These are phyloP conservation scores for Crithidia mellificae DNA, from an alignment of 208 protist species.

Conservation along the genomic window DNA sequence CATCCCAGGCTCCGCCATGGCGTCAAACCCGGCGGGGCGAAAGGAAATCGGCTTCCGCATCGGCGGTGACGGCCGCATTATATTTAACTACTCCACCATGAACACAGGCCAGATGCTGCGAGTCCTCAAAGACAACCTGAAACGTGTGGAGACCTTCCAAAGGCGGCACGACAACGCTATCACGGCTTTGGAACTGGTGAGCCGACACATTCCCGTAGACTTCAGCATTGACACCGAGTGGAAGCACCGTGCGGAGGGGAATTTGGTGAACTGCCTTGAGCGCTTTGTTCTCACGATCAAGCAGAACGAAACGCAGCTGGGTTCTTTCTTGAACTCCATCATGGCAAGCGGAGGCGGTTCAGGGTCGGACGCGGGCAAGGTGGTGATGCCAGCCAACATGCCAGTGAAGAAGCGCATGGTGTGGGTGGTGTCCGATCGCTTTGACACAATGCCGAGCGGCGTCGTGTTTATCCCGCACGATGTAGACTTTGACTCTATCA, in stretches of 20 bases:
- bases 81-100: conserved; percentile 67
- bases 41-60: conserved; percentile 82
- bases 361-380: conserved; percentile 14
- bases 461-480: conserved; percentile 81
- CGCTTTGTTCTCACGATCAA: conserved; percentile 70
- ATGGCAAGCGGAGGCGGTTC: conserved; percentile 16
- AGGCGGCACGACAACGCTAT: conserved; percentile 59
- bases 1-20: conserved; percentile 18
- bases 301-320: conserved; percentile 59
- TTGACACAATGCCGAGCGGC: conserved; percentile 78
- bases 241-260: conserved; percentile 71
- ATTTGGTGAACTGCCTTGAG: conserved; percentile 56
- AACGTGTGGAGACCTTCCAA: conserved; percentile 59
- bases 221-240: conserved; percentile 84
- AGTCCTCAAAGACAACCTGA: conserved; percentile 76
- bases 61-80: conserved; percentile 63
- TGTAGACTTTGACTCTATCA: conserved; percentile 83
- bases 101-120: conserved; percentile 79
- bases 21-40: conserved; percentile 4
- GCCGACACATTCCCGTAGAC: conserved; percentile 74
- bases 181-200: conserved; percentile 64
- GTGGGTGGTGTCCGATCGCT: conserved; percentile 79
- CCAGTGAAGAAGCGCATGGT: conserved; percentile 69
- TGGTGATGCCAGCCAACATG: conserved; percentile 26
- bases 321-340: conserved; percentile 49